phyloP scores from a whole-genome alignment of 179 eudicot genomes.

The Silene noctiflora region DNA sequence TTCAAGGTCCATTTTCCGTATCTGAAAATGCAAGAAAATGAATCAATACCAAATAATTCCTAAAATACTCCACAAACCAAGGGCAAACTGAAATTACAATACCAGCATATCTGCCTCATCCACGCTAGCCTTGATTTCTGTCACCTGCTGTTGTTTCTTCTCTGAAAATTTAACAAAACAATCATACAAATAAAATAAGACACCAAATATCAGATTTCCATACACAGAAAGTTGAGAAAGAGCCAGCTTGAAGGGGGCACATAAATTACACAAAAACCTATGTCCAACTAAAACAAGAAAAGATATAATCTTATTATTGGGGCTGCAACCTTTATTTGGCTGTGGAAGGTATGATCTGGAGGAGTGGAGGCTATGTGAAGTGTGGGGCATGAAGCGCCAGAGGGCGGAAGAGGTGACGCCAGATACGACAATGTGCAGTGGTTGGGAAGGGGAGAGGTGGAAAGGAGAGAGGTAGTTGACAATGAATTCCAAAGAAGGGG shows the following conservation, averaged over 20 bases:
- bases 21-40: slow-evolving; percentile 40
- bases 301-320: neutral
- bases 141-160: slow-evolving; percentile 63
- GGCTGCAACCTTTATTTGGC: neutral
- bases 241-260: no score
- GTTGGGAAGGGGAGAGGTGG: neutral
- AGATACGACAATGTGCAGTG: neutral
- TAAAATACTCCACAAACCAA: slow-evolving; percentile 4
- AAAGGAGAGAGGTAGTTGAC: neutral
- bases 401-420: no score
- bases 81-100: slow-evolving; percentile 14
- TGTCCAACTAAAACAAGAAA: no score
- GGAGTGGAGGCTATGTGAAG: no score
- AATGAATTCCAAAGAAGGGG: neutral
- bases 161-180: slow-evolving; percentile 39
- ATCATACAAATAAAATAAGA: slow-evolving; percentile 5
- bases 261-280: no score
- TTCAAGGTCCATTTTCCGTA: slow-evolving; percentile 99
- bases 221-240: slow-evolving; percentile 2
- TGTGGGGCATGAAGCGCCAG: no score
- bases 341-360: neutral
- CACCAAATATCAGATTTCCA: slow-evolving; percentile 6
- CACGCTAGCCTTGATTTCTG: slow-evolving; percentile 70
- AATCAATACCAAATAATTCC: neutral
- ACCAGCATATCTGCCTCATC: slow-evolving; percentile 98